Percentiles rank a stretch among this genome's conserved stretches.
These are phyloP conservation scores for Peziza echinospora DNA, from an alignment of 495 filamentous ascomycete species.

Conservation along the genomic window DNA sequence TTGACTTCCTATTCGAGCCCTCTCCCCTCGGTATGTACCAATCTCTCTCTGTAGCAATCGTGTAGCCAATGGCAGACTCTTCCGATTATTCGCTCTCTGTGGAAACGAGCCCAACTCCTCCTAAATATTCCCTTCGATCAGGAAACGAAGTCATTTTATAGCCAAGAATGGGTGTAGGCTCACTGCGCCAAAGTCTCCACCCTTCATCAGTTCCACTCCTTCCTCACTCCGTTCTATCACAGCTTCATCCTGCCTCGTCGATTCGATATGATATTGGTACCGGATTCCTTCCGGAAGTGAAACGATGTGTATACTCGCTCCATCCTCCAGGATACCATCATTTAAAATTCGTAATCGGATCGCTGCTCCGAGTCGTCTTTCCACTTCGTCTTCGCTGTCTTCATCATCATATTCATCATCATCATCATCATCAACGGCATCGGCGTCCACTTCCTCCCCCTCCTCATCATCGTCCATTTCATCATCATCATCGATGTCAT, in stretches of 20 bases:
- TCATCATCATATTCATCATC: conserved; percentile 2
- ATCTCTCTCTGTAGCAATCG: conserved; percentile 62
- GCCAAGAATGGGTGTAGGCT: conserved; percentile 18
- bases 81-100: conserved; percentile 21
- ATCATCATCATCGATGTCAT: neutral
- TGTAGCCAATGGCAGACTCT: conserved; percentile 30
- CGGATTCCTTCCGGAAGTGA: neutral
- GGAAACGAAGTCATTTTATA: conserved; percentile 21
- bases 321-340: conserved; percentile 5
- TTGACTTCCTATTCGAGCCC: conserved; percentile 33
- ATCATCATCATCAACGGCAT: neutral
- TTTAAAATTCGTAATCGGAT: conserved; percentile 5
- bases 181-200: conserved; percentile 15
- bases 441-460: neutral
- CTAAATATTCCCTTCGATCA: conserved; percentile 4
- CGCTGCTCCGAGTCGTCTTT: neutral
- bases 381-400: neutral
- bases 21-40: conserved; percentile 33
- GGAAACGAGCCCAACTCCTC: conserved; percentile 10
- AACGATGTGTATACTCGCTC: conserved; percentile 2
- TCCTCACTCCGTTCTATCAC: conserved; percentile 6
- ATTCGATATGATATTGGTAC: neutral
- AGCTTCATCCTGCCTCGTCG: neutral
- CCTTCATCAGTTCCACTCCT: conserved; percentile 10
- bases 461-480: neutral